Conservation (phyloP, 164 flowering plant species). For the Tetracentron sinense region DNA sequence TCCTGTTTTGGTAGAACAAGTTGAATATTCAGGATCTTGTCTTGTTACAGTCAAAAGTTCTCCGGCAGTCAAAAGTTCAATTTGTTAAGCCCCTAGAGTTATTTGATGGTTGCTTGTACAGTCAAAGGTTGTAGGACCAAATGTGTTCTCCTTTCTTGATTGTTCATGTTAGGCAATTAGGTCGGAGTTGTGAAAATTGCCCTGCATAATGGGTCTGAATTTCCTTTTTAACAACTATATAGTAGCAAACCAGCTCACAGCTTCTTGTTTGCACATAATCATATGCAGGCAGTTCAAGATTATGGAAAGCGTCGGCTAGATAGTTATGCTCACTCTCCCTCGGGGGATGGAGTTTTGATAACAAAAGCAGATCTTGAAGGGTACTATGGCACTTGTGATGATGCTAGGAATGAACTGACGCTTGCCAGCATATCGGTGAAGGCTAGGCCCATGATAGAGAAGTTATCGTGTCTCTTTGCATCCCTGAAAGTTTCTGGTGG, state of each 20-base stretch:
- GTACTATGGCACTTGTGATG: constrained; percentile 35
- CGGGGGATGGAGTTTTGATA: constrained; percentile 60
- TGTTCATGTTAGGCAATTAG: too few species aligned
- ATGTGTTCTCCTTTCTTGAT: too few species aligned
- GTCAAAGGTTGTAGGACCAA: too few species aligned
- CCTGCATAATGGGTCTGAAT: background rate
- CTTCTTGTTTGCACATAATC: background rate
- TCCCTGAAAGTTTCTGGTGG: constrained; percentile 50
- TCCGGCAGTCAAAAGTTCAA: too few species aligned
- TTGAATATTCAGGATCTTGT: too few species aligned
- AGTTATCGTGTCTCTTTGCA: constrained; percentile 60
- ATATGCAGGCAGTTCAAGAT: constrained; percentile 73
- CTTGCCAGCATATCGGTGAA: constrained; percentile 24
- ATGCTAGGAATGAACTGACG: constrained; percentile 25
- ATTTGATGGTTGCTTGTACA: too few species aligned
- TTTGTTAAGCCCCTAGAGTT: too few species aligned
- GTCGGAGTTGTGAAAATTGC: too few species aligned
- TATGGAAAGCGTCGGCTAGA: constrained; percentile 30
- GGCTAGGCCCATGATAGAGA: constrained; percentile 52
- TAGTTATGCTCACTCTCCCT: constrained; percentile 20
- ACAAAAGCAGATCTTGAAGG: constrained; percentile 83
- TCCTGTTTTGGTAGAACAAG: too few species aligned
- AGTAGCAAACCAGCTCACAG: background rate
- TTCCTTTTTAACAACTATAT: background rate
- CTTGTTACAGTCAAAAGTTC: too few species aligned